These are phyloP conservation scores for Chytriomyces sp. DNA, from an alignment of 192 early-diverging fungal species.

Conservation along the genomic window DNA sequence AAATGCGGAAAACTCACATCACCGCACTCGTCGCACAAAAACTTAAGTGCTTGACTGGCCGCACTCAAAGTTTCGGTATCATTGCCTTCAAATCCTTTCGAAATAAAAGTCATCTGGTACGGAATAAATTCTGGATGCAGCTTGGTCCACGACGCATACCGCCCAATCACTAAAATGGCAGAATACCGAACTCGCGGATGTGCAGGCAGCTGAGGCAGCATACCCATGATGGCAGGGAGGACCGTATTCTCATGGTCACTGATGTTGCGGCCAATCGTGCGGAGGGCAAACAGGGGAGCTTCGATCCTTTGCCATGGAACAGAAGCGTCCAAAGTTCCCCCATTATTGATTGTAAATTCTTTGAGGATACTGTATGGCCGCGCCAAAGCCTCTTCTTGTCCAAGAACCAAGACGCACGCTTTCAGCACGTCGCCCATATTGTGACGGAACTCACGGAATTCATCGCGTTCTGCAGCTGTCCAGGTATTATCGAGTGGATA, in stretches of 20 bases:
- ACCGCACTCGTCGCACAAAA: conserved; percentile 88
- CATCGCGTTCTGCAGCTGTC: conserved; percentile 90
- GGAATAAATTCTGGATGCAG: conserved; percentile 85
- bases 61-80: conserved; percentile 83
- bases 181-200: conserved; percentile 97
- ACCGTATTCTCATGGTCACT: conserved; percentile 68
- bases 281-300: conserved; percentile 89
- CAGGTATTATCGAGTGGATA: conserved; percentile 77
- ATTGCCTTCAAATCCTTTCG: conserved; percentile 87
- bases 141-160: conserved; percentile 93
- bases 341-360: conserved; percentile 39
- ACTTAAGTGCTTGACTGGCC: conserved; percentile 82
- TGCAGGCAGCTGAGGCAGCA: conserved; percentile 79
- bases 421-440: conserved; percentile 96
- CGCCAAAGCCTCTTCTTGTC: conserved; percentile 70
- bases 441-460: conserved; percentile 96
- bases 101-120: conserved; percentile 91
- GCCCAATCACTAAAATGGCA: conserved; percentile 92
- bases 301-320: conserved; percentile 91
- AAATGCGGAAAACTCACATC: conserved; percentile 55
- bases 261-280: conserved; percentile 90
- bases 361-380: conserved; percentile 65
- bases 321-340: conserved; percentile 46
- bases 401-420: conserved; percentile 85
- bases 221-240: conserved; percentile 89